phyloP scores from a whole-genome alignment of 331 rosid species.

The Acacia pycnantha region DNA sequence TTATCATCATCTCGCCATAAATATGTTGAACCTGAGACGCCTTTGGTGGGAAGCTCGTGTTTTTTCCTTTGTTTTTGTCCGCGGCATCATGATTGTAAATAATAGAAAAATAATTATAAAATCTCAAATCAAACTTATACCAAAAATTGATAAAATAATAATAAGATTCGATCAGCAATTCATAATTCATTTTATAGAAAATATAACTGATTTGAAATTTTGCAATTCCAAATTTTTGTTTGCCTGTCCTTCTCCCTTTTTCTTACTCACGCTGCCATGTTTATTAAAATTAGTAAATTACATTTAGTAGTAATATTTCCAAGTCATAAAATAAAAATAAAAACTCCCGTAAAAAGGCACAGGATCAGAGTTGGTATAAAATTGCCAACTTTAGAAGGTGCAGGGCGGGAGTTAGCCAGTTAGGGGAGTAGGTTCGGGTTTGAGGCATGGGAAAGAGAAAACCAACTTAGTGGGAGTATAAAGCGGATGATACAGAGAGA shows the following conservation, averaged over 20 bases:
- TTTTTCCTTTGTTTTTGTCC: not conserved
- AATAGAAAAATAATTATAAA: too few relatives aligned
- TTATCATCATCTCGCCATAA: not conserved
- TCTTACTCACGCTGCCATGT: too few relatives aligned
- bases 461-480: conserved; percentile 37
- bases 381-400: conserved; percentile 2
- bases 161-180: accelerated
- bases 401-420: conserved; percentile 13
- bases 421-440: conserved; percentile 31
- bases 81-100: not conserved
- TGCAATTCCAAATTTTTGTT: too few relatives aligned
- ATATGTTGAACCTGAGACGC: not conserved
- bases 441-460: conserved; percentile 30
- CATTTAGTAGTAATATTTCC: too few relatives aligned
- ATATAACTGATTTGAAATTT: too few relatives aligned
- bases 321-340: too few relatives aligned
- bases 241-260: too few relatives aligned
- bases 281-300: too few relatives aligned
- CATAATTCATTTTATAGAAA: too few relatives aligned
- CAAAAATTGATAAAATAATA: too few relatives aligned
- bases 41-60: not conserved
- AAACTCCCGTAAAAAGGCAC: not conserved
- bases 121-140: too few relatives aligned
- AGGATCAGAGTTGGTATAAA: not conserved
- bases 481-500: conserved; percentile 35